Evolutionary conservation across 768 basidiomycete genomes (phyloP).

Genomic region (Tylopilus subfusipes): DNA sequence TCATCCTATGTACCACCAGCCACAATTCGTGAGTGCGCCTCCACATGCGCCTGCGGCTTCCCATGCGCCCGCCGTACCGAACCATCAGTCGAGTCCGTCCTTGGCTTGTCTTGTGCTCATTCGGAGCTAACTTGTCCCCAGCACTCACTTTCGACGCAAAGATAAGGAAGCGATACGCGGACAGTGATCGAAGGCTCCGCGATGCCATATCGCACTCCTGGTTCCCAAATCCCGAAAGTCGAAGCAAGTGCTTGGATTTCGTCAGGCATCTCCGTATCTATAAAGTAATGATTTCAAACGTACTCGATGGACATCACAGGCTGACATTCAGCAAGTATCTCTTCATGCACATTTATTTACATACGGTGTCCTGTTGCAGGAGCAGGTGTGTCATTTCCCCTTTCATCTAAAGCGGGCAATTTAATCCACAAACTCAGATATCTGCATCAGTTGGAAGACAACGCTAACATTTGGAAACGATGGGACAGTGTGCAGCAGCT

Average conservation of each 20-base stretch:
- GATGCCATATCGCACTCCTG: slow-evolving; percentile 1
- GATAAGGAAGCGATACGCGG: not conserved
- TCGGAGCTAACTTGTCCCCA: slow-evolving; percentile 3
- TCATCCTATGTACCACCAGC: not conserved
- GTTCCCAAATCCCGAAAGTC: not conserved
- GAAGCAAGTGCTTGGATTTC: slow-evolving; percentile 4
- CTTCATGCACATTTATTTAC: slow-evolving; percentile 23
- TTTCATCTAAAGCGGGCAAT: not conserved
- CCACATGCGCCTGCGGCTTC: not conserved
- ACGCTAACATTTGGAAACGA: slow-evolving; percentile 7
- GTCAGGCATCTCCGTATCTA: slow-evolving; percentile 16
- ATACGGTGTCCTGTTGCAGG: slow-evolving; percentile 18
- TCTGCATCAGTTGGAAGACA: slow-evolving; percentile 6
- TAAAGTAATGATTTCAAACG: slow-evolving; percentile 11
- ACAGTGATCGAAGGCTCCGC: not conserved
- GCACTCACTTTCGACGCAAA: slow-evolving; percentile 3
- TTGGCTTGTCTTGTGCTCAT: not conserved
- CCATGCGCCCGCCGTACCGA: not conserved
- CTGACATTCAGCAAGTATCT: slow-evolving; percentile 21
- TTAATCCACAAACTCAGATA: slow-evolving; percentile 1
- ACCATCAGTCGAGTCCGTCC: slow-evolving; percentile 10
- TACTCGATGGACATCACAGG: not conserved
- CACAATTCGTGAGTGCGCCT: not conserved
- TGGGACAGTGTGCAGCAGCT: slow-evolving; percentile 22
- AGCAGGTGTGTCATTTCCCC: slow-evolving; percentile 1